phyloP scores from a whole-genome alignment of 345 rosid genomes.

The Cochlearia excelsa region DNA sequence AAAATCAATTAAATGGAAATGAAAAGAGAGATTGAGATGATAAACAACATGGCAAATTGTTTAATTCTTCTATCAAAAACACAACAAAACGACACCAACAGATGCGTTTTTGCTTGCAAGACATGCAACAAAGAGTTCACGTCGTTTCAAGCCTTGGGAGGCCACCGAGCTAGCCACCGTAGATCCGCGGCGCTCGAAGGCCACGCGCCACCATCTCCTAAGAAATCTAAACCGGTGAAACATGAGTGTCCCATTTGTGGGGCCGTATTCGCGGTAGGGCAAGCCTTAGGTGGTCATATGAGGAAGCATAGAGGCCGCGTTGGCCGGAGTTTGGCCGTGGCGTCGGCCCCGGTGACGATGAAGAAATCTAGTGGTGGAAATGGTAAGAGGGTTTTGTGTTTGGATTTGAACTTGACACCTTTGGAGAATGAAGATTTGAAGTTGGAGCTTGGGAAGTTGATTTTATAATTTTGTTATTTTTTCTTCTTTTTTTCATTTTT shows the following conservation, averaged over 20 bases:
- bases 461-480: conserved; percentile 21
- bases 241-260: conserved; percentile 95
- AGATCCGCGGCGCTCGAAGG: conserved; percentile 43
- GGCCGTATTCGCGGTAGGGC: conserved; percentile 70
- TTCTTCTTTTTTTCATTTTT: not conserved
- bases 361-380: conserved; percentile 47
- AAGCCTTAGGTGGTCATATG: conserved; percentile 97
- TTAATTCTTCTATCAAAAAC: conserved; percentile 61
- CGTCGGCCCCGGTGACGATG: conserved; percentile 48
- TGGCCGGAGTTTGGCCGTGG: conserved; percentile 26
- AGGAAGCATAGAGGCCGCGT: conserved; percentile 58
- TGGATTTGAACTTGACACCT: conserved; percentile 73
- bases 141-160: conserved; percentile 90
- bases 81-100: conserved; percentile 28
- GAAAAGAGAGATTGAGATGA: conserved; percentile 47
- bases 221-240: conserved; percentile 55
- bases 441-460: conserved; percentile 50
- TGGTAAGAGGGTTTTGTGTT: conserved; percentile 46
- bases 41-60: conserved; percentile 51
- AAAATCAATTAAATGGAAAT: conserved; percentile 24
- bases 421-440: conserved; percentile 53
- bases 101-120: conserved; percentile 67
- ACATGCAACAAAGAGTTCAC: conserved; percentile 74
- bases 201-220: conserved; percentile 36
- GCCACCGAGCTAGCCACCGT: conserved; percentile 90